phyloP scores from a whole-genome alignment of 2,329 filamentous ascomycete genomes.

The Didymella segeticola region DNA sequence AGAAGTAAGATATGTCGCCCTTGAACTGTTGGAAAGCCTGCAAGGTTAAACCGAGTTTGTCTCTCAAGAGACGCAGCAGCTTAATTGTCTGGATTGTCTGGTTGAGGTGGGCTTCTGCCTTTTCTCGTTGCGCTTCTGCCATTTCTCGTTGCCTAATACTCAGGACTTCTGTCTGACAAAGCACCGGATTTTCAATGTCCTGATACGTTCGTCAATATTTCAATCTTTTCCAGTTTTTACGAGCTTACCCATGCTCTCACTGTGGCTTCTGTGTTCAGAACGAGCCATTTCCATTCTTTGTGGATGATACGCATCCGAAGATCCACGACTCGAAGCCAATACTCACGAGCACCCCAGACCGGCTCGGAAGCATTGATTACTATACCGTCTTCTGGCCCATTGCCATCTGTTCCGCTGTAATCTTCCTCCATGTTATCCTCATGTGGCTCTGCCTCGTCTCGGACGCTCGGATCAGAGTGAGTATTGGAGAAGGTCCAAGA shows the following conservation, averaged over 20 bases:
- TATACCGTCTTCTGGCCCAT: neutral
- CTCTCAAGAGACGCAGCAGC: neutral
- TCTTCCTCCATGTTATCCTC: neutral
- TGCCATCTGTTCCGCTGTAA: neutral
- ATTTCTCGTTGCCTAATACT: neutral
- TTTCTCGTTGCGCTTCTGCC: too few relatives aligned
- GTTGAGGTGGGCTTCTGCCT: neutral
- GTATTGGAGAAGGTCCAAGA: neutral
- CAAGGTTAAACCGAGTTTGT: neutral
- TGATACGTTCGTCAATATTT: neutral
- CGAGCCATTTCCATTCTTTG: neutral
- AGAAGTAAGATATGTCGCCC: neutral
- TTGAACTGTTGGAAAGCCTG: neutral
- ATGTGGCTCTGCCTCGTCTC: neutral
- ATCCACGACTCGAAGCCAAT: neutral
- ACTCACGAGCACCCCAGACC: neutral
- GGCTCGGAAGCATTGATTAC: neutral
- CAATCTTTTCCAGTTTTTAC: too few relatives aligned
- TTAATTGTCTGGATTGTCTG: neutral
- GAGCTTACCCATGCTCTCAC: neutral
- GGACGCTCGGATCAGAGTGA: neutral
- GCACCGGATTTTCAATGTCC: neutral
- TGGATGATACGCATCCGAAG: neutral
- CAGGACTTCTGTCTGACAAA: neutral
- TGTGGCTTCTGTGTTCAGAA: neutral